Evolutionary conservation across 2,329 filamentous ascomycete species (phyloP).

Genomic region (Penicillium rolfsii): DNA sequence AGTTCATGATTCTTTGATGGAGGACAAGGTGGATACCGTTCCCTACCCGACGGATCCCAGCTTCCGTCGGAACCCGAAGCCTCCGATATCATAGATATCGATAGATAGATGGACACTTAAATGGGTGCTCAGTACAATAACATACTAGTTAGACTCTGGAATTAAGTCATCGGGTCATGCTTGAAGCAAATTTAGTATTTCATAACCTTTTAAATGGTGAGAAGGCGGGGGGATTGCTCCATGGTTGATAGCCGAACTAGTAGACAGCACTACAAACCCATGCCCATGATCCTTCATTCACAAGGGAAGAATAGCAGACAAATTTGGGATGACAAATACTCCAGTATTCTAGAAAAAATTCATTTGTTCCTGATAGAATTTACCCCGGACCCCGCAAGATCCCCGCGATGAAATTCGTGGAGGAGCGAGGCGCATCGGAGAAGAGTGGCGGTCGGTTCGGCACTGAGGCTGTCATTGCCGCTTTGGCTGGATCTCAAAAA

Average conservation of each 20-base stretch:
- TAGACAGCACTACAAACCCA: background rate
- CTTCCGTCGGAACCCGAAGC: background rate
- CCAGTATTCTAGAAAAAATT: background rate
- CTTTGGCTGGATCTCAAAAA: background rate
- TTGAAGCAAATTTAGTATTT: background rate
- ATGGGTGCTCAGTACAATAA: background rate
- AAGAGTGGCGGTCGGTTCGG: background rate
- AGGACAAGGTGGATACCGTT: background rate
- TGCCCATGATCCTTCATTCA: background rate
- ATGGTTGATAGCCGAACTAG: background rate
- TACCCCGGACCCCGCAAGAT: background rate
- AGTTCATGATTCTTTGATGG: background rate
- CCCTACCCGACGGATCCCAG: background rate
- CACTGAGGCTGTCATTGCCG: background rate
- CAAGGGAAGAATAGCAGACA: background rate
- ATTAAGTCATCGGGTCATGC: background rate
- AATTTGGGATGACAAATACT: background rate
- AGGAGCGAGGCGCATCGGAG: background rate
- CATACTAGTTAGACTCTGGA: background rate
- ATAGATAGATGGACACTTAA: background rate
- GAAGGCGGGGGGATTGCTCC: background rate
- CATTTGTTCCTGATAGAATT: background rate
- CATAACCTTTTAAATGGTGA: background rate
- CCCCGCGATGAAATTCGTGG: background rate
- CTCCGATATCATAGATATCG: background rate